Evolutionary conservation across 257 asterid genomes (phyloP).

Genomic region (Primulina huaijiensis): DNA sequence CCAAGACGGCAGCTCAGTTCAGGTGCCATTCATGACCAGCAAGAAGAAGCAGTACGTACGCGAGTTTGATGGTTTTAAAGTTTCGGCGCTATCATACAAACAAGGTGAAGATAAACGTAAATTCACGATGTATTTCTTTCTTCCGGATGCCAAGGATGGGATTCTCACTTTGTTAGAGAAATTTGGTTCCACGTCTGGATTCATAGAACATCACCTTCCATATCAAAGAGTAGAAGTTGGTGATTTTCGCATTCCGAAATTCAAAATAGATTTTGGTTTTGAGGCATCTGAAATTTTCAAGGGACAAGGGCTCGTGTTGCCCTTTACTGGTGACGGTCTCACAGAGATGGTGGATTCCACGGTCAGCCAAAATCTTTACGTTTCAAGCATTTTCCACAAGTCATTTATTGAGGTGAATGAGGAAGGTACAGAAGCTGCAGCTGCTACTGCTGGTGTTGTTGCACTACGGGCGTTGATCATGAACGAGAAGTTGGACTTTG

Average conservation of each 20-base stretch:
- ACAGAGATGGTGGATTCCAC: slow-evolving; percentile 45
- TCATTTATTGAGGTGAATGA: slow-evolving; percentile 55
- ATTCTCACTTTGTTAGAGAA: slow-evolving; percentile 37
- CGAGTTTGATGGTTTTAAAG: slow-evolving; percentile 45
- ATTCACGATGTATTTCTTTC: slow-evolving; percentile 46
- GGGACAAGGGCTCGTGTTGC: slow-evolving; percentile 33
- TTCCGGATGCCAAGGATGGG: slow-evolving; percentile 44
- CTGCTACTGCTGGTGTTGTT: slow-evolving; percentile 37
- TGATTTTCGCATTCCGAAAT: slow-evolving; percentile 40
- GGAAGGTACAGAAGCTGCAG: slow-evolving; percentile 67
- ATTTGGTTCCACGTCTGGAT: slow-evolving; percentile 29
- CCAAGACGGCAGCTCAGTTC: slow-evolving; percentile 31
- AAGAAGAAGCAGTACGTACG: slow-evolving; percentile 36
- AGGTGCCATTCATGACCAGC: slow-evolving; percentile 56
- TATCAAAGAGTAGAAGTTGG: slow-evolving; percentile 27
- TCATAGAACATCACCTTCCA: slow-evolving; percentile 40
- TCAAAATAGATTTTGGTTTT: slow-evolving; percentile 36
- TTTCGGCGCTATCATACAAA: slow-evolving; percentile 37
- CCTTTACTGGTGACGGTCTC: slow-evolving; percentile 38
- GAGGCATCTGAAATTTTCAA: slow-evolving; percentile 43
- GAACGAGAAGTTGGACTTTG: slow-evolving; percentile 39
- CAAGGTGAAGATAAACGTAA: slow-evolving; percentile 46
- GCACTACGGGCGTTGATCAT: slow-evolving; percentile 3
- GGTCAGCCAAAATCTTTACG: slow-evolving; percentile 24
- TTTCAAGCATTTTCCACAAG: slow-evolving; percentile 45